phyloP scores from a whole-genome alignment of 345 rosid genomes.

The Citrus hindsii region DNA sequence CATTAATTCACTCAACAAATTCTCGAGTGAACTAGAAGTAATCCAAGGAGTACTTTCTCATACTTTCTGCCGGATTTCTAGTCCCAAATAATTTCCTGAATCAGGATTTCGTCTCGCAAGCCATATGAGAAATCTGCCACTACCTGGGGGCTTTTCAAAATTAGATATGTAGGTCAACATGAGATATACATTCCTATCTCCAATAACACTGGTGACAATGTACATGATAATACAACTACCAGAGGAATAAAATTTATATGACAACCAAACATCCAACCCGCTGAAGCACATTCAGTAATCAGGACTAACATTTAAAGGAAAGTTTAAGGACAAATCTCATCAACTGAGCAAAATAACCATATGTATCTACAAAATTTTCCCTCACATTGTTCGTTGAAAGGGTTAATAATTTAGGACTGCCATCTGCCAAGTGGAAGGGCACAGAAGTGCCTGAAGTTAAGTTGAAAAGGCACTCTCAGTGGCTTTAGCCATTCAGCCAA shows the following conservation, averaged over 20 bases:
- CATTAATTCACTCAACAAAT: constrained; percentile 29
- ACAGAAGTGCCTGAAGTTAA: not conserved
- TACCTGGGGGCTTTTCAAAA: constrained; percentile 45
- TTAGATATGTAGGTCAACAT: constrained; percentile 13
- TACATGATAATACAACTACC: not conserved
- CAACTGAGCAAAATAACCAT: not conserved
- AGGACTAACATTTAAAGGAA: not conserved
- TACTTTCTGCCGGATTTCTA: constrained; percentile 88
- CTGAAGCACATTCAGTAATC: not conserved
- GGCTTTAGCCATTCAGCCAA: not conserved
- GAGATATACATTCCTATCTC: constrained; percentile 1
- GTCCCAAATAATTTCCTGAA: constrained; percentile 73
- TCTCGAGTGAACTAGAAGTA: constrained; percentile 24
- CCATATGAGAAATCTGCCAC: constrained; percentile 93
- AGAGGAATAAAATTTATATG: not conserved
- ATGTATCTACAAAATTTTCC: not conserved
- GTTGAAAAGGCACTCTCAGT: not conserved
- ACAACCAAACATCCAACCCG: not conserved
- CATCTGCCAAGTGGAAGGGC: not conserved
- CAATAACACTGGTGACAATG: not conserved
- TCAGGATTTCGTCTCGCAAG: constrained; percentile 59
- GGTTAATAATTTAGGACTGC: not conserved
- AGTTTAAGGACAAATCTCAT: not conserved
- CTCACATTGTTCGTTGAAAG: not conserved
- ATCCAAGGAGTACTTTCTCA: constrained; percentile 30